Evolutionary conservation across 176 grass and related monocot species (phyloP), one percentile per base, ranked within the genome.

Genomic region (Hsuehochloa calcarea): DNA sequence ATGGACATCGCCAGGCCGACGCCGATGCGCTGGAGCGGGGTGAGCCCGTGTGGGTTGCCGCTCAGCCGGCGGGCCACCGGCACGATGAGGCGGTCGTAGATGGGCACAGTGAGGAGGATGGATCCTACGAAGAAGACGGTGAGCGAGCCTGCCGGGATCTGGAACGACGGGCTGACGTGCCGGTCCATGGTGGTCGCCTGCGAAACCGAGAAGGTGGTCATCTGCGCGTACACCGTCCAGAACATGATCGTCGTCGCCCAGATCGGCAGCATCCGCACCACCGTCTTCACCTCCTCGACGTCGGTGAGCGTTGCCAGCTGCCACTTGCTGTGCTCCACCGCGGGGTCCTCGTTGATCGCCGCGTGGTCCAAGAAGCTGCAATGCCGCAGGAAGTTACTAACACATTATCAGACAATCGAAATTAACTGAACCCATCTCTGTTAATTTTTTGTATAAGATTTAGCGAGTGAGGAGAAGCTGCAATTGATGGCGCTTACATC

Each of bases 231-330:
- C n/a, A 96, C 91, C 3, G 90, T 91, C 96, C 96, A 99, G 88
- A 99, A 99, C 86, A 96, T 94, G 88, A 99, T 96, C 3, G 93
- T 99, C 12, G 91, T 96, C 6, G 96, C 93, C 93, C 93, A 99
- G 56, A 94, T 99, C 0, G 93, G 96, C 4, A 99, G 83, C 96
- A 99, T 99, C 41, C 86, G 72, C 54, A 65, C 62, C 68, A 99
- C 86, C 58, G 81, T 85, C 71, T 99, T 99, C 67, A 99, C 96
- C 71, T 99, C 96, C 78, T 99, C 93, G 3, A 99, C 91, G 79
- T 99, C 93, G 12, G 96, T 99, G 29, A 99, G 61, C 10, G 96
- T 92, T 19, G 91, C 78, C 20, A 99, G 81, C 3, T 65, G 78
- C 96, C 96, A 94, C 78, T 94, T 96, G 78, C 51, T 91, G 20